Evolutionary conservation across 2,329 filamentous ascomycete species (phyloP), one percentile per base, ranked within the genome.

Genomic region (Monosporascus sp.): DNA sequence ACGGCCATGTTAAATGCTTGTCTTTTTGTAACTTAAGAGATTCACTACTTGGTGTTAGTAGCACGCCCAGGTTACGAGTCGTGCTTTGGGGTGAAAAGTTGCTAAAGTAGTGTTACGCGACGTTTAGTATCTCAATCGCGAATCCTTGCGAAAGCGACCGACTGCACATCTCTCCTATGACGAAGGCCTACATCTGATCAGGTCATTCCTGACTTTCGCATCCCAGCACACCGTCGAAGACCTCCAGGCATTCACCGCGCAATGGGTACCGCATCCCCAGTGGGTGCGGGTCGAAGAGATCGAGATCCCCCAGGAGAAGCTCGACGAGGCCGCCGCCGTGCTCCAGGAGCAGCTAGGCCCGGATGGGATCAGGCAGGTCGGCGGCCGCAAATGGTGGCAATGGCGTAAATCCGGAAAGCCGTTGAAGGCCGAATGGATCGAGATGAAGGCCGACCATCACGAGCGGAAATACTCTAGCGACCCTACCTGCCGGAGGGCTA

Each of bases 121-220:
- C 9, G 44, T 52, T 52, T 65, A 94, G 88, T 97, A 94, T 71
- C 77, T 96, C 56, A 88, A 96, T 65, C 86, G 89, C 59, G 88
- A 88, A 65, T 81, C 84, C 1, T 78, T 87, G 31, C 84, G 81
- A 57, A 78, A 92, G 59, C 92, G 92, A 58, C 93, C 93, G 1
- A 96, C 90, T 1, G 88, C 89, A 1, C 90, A 96, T 69, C 85
- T 99, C 52, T 92, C 91, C 51, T 99, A 99, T 73, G 90, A 97
- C 67, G 90, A 97, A 73, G 93, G 92, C 38, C 80, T 99, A 16
- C 84, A 90, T 59, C 80, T 99, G 49, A 87, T 97, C 63, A 89
- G 91, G 49, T 83, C 87, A 37, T 97, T 99, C 70, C 81, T 99
- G 37, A 72, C 82, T 43, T 94, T 91, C 70, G 87, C 91, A 3